Percentiles rank a stretch among this genome's conserved stretches.
Conservation (phyloP, 2,329 filamentous ascomycete species). For the Geosmithia flava region DNA sequence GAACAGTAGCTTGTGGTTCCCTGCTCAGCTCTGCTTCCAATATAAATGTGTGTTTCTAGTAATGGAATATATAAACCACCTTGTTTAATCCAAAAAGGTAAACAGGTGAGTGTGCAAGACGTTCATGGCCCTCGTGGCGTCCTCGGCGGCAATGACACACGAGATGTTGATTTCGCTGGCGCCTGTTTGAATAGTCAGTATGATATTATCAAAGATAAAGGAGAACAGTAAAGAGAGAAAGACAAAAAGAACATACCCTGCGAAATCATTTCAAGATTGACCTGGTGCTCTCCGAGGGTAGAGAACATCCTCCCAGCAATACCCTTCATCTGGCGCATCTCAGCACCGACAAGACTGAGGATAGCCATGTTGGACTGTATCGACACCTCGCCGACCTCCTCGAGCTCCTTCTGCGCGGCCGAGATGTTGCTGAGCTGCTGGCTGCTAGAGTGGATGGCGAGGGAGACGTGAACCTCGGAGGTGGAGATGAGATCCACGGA, state of each 20-base stretch:
- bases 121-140: slow-evolving; percentile 88
- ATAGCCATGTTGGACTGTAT: slow-evolving; percentile 90
- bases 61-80: too few relatives aligned
- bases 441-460: slow-evolving; percentile 82
- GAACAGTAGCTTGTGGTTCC: too few relatives aligned
- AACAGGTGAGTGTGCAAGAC: slow-evolving; percentile 95
- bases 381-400: slow-evolving; percentile 78
- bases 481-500: slow-evolving; percentile 96
- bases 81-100: slow-evolving; percentile 73
- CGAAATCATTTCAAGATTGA: slow-evolving; percentile 99
- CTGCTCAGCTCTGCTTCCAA: too few relatives aligned
- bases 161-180: slow-evolving; percentile 99
- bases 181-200: slow-evolving; percentile 35
- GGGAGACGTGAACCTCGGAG: slow-evolving; percentile 91
- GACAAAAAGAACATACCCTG: slow-evolving; percentile 52
- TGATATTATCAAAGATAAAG: neutral
- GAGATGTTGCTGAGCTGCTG: slow-evolving; percentile 49
- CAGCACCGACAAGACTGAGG: slow-evolving; percentile 81
- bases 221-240: neutral
- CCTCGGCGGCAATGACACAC: slow-evolving; percentile 85
- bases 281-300: slow-evolving; percentile 79
- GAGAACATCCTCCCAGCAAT: slow-evolving; percentile 93
- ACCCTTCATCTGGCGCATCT: slow-evolving; percentile 96
- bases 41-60: too few relatives aligned
- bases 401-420: slow-evolving; percentile 58